These are phyloP conservation scores for Myochromella boudieri DNA, from an alignment of 768 basidiomycete species.

Conservation along the genomic window DNA sequence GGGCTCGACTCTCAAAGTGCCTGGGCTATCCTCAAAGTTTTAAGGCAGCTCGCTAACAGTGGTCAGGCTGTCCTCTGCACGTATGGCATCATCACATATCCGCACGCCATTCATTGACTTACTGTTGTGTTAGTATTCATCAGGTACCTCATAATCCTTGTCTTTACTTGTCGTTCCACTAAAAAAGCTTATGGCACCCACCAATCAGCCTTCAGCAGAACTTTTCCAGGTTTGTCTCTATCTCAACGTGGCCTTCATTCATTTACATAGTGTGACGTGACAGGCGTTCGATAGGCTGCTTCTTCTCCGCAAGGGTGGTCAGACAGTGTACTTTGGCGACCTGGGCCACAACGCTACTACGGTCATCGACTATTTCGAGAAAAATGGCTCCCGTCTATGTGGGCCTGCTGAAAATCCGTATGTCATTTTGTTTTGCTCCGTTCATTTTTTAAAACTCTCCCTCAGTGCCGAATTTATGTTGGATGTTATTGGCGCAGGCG, in stretches of 20 bases:
- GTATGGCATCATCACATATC: conserved; percentile 25
- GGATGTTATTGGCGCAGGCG: conserved; percentile 73
- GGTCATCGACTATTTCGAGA: conserved; percentile 76
- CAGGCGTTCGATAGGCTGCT: conserved; percentile 76
- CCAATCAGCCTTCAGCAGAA: conserved; percentile 79
- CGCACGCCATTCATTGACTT: background rate
- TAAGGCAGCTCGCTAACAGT: conserved; percentile 71
- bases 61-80: conserved; percentile 92
- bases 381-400: conserved; percentile 63
- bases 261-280: too few relatives aligned
- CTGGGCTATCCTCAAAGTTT: conserved; percentile 77
- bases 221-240: conserved; percentile 58
- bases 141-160: conserved; percentile 35
- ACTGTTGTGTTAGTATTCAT: conserved; percentile 36
- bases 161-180: background rate
- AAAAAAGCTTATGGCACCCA: conserved; percentile 25
- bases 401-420: conserved; percentile 72
- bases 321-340: conserved; percentile 75
- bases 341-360: conserved; percentile 60
- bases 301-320: conserved; percentile 75
- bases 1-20: conserved; percentile 87
- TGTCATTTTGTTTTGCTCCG: conserved; percentile 10
- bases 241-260: too few relatives aligned
- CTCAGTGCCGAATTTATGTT: conserved; percentile 61
- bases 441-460: conserved; percentile 8